Conservation (phyloP, 805 yeast species). For the Wickerhamomyces rabaulensis region DNA sequence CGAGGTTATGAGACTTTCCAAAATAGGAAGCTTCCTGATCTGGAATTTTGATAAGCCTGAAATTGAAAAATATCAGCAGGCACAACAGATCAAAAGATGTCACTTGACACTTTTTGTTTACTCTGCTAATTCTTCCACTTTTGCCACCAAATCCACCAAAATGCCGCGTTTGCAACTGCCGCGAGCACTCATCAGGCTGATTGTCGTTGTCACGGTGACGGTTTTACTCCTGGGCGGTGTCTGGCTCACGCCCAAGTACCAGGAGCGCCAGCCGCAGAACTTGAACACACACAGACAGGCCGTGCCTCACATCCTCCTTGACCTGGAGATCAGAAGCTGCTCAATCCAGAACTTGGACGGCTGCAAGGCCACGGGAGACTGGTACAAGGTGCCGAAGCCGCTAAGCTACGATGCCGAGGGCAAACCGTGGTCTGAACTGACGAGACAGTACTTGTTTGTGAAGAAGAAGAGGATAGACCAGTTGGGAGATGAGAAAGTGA, state of each 20-base stretch:
- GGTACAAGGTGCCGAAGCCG: constrained; percentile 11
- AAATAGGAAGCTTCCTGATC: not conserved
- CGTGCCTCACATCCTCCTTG: not conserved
- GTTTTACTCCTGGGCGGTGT: not conserved
- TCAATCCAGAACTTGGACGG: constrained; percentile 1
- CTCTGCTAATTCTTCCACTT: no score
- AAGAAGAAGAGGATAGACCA: constrained; percentile 3
- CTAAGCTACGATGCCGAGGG: constrained; percentile 7
- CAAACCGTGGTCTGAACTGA: constrained; percentile 2
- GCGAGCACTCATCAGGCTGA: not conserved
- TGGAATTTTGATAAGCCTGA: not conserved
- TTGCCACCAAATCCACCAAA: not conserved
- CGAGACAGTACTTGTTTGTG: constrained; percentile 9
- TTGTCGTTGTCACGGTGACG: not conserved
- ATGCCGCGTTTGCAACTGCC: not conserved
- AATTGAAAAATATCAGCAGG: no score
- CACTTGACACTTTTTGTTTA: no score
- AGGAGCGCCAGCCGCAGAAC: not conserved
- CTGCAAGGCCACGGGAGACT: constrained; percentile 4
- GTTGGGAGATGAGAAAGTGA: constrained; percentile 2
- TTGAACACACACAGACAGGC: no score
- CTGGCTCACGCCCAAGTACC: not conserved
- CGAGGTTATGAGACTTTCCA: not conserved
- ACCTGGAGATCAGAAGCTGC: constrained; percentile 5
- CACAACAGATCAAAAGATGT: no score